These are phyloP conservation scores for Saccharomycopsis capsularis DNA, from an alignment of 805 yeast species.

Conservation along the genomic window DNA sequence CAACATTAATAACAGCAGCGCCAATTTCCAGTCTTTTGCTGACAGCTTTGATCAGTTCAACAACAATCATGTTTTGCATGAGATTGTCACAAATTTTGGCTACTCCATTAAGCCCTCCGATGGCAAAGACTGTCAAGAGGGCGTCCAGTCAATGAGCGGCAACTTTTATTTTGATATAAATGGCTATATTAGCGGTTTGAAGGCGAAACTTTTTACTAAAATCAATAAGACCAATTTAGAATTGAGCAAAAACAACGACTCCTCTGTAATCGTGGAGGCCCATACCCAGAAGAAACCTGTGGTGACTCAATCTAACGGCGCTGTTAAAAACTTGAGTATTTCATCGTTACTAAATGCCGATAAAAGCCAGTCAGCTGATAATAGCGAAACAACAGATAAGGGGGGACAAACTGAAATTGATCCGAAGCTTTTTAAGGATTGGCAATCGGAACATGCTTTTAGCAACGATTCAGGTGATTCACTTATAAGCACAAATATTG, in stretches of 20 bases:
- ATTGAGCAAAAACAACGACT: neutral
- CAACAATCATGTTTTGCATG: constrained; percentile 15
- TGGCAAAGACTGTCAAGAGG: constrained; percentile 20
- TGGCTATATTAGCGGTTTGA: constrained; percentile 37
- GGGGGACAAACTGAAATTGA: neutral
- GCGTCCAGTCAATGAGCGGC: constrained; percentile 24
- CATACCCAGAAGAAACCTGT: neutral
- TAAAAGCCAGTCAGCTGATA: neutral
- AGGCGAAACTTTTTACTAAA: constrained; percentile 24
- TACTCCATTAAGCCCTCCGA: constrained; percentile 39
- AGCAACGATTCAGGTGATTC: constrained; percentile 22
- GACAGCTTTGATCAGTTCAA: constrained; percentile 11
- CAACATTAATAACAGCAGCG: neutral
- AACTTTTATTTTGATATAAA: constrained; percentile 44
- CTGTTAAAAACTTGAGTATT: constrained; percentile 21
- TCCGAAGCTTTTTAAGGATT: neutral
- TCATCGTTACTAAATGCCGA: constrained; percentile 5
- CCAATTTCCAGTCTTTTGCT: constrained; percentile 9
- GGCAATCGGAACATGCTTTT: no score
- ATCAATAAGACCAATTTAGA: constrained; percentile 4
- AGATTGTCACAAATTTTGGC: constrained; percentile 26
- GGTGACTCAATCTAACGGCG: neutral
- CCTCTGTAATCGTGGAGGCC: neutral
- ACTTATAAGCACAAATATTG: constrained; percentile 5
- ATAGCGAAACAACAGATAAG: neutral